Evolutionary conservation across 2,329 filamentous ascomycete genomes (phyloP).

Genomic region (Didymella exigua): DNA sequence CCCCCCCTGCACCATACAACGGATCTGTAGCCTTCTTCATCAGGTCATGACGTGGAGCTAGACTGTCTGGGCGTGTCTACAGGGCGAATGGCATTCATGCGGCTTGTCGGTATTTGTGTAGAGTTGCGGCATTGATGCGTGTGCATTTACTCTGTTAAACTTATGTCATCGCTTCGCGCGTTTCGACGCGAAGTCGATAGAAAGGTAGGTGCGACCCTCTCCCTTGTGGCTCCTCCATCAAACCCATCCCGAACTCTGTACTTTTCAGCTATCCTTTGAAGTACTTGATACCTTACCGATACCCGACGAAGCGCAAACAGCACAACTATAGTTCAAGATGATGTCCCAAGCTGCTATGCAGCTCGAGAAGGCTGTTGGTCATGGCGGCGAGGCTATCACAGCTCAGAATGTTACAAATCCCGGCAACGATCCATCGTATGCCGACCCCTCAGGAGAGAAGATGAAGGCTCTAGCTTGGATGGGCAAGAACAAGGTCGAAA

Average conservation of each 20-base stretch:
- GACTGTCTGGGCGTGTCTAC: slow-evolving; percentile 33
- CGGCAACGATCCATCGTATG: slow-evolving; percentile 41
- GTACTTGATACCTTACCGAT: slow-evolving; percentile 11
- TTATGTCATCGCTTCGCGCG: slow-evolving; percentile 32
- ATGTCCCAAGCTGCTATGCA: slow-evolving; percentile 64
- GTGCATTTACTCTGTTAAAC: slow-evolving; percentile 13
- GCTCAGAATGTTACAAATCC: slow-evolving; percentile 74
- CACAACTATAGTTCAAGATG: slow-evolving; percentile 31
- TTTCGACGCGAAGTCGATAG: slow-evolving; percentile 16
- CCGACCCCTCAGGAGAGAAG: slow-evolving; percentile 58
- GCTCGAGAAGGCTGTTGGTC: slow-evolving; percentile 71
- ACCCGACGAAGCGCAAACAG: slow-evolving; percentile 2
- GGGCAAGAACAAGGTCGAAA: slow-evolving; percentile 77
- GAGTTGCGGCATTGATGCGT: slow-evolving; percentile 14
- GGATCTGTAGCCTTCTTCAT: slow-evolving; percentile 27
- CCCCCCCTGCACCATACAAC: slow-evolving; percentile 15
- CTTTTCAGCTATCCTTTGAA: not conserved
- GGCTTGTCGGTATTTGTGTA: slow-evolving; percentile 29
- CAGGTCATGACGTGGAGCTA: slow-evolving; percentile 40
- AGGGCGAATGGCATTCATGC: slow-evolving; percentile 25
- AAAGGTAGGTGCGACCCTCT: slow-evolving; percentile 21
- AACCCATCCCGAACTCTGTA: not conserved
- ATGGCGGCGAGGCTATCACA: slow-evolving; percentile 67
- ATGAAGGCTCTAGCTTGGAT: slow-evolving; percentile 87
- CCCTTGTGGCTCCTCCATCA: not conserved